Base-by-base conservation (phyloP, 2,329 filamentous ascomycete genomes). In the Aureobasidium sp. region DNA sequence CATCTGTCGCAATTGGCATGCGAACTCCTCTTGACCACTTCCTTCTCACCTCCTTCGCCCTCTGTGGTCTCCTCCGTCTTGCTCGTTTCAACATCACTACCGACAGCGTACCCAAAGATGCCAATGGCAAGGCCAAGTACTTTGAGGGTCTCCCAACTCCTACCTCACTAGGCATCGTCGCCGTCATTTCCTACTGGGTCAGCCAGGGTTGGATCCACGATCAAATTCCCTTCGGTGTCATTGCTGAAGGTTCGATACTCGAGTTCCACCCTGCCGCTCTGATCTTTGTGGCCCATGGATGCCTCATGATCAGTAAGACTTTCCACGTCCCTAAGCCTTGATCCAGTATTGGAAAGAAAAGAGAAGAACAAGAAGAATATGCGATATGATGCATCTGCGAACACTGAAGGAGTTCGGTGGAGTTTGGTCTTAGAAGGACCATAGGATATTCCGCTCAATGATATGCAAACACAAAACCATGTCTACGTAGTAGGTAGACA, bases 21-120 rank as follows among this genome's bases (percentile, higher is more conserved):
- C 92, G 92, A 72, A 95, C 92, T 12, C 78, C 85, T 2, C 74
- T 90, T 71, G 94, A 99, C 77, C 92, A 95, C 70, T 69, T 96
- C 61, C 81, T 86, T 73, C 79, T 99, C 50, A 82, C 88, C 63
- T 91, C 93, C 77, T 99, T 97, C 76, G 92, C 97, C 48, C 88
- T 99, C 57, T 95, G 91, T 76, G 94, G 94, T 63, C 85, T 99
- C 51, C 96, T 92, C 2, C 87, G 94, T 55, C 85, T 99, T 12
- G 94, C 94, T 50, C 89, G 94, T 67, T 99, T 99, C 86, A 99
- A 99, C 75, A 94, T 99, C 57, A 97, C 94, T 12, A 92, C 94
- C 41, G 83, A 87, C 39, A 86, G 87, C 68, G 84, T 99, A 13
- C 94, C 94, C 65, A 97, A 97, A 77, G 94, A 99, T 73, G 88